Evolutionary conservation across 768 basidiomycete species (phyloP), one percentile per base, ranked within the genome.

Genomic region (Pholiota molesta): DNA sequence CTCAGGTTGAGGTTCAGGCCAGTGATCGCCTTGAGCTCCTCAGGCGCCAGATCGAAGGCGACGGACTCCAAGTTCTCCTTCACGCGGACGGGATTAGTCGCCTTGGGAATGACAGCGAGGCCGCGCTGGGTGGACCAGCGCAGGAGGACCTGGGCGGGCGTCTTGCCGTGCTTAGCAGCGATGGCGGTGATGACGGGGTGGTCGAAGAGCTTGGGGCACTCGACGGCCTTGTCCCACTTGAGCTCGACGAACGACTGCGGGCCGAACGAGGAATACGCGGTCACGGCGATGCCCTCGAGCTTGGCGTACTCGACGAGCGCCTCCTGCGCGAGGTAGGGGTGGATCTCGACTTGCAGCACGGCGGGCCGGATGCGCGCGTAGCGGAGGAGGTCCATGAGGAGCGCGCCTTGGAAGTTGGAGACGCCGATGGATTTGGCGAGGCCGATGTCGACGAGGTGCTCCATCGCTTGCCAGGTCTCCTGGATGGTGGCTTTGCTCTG

Each of bases 391-490:
- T 95, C 94, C 52, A 89, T 76, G 67, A 95, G 79, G 56, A 94
- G 73, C 11, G 84, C 79, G 9, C 90, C 91, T 66, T 84, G 82
- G 77, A 84, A 88, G 78, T 95, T 95, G 69, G 91, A 94, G 63
- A 57, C 70, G 60, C 92, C 95, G 66, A 96, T 92, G 70, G 94
- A 90, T 79, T 85, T 92, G 10, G 79, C 85, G 42, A 88, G 72
- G 8, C 88, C 88, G 45, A 82, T 80, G 65, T 92, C 89, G 52
- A 89, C 88, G 21, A 95, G 83, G 62, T 81, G 79, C 74, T 97
- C 95, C 87, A 97, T 84, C 16, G 84, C 91, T 44, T 74, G 71
- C 92, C 93, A 96, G 17, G 95, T 96, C 78, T 92, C 89, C 67
- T 87, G 86, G 72, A 92, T 83, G 40, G 89, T 88, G 0, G 84